Conservation (phyloP, 2,329 filamentous ascomycete genomes). For the Trichothecium roseum region DNA sequence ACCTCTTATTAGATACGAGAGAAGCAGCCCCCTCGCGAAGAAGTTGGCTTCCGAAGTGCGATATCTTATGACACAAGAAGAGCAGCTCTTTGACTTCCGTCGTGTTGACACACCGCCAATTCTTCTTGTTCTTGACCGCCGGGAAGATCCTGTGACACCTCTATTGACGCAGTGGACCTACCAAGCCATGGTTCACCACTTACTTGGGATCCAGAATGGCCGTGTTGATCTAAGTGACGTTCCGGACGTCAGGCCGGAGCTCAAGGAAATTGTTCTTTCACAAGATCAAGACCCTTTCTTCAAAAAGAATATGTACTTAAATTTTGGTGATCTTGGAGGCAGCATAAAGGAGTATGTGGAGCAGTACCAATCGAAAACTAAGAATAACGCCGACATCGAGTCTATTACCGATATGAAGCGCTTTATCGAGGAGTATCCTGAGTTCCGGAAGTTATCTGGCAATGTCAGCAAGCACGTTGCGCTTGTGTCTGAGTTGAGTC, state of each 20-base stretch:
- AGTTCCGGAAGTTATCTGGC: slow-evolving; percentile 91
- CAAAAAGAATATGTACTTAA: slow-evolving; percentile 97
- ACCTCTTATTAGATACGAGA: slow-evolving; percentile 86
- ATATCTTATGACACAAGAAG: slow-evolving; percentile 90
- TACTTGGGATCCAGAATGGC: slow-evolving; percentile 91
- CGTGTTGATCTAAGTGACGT: slow-evolving; percentile 79
- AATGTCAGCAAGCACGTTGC: slow-evolving; percentile 99
- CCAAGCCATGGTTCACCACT: slow-evolving; percentile 98
- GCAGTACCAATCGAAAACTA: slow-evolving; percentile 96
- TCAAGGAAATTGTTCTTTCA: slow-evolving; percentile 89
- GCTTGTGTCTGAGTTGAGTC: slow-evolving; percentile 83
- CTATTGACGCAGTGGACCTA: slow-evolving; percentile 97
- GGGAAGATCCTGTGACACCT: slow-evolving; percentile 91
- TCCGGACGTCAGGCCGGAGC: slow-evolving; percentile 72
- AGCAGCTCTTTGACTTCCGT: slow-evolving; percentile 92
- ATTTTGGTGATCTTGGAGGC: slow-evolving; percentile 89
- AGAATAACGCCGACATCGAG: slow-evolving; percentile 90
- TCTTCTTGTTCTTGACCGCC: slow-evolving; percentile 77
- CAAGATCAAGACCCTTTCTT: slow-evolving; percentile 98
- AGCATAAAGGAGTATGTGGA: slow-evolving; percentile 98
- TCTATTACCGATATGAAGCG: slow-evolving; percentile 98
- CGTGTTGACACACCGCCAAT: slow-evolving; percentile 92
- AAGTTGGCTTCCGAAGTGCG: slow-evolving; percentile 89
- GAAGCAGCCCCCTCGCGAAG: slow-evolving; percentile 79
- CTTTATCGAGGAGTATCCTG: slow-evolving; percentile 97